Percentiles rank a stretch among this genome's conserved stretches.
phyloP scores from a whole-genome alignment of 495 filamentous ascomycete species.

The Aspergillus sclerotioniger region DNA sequence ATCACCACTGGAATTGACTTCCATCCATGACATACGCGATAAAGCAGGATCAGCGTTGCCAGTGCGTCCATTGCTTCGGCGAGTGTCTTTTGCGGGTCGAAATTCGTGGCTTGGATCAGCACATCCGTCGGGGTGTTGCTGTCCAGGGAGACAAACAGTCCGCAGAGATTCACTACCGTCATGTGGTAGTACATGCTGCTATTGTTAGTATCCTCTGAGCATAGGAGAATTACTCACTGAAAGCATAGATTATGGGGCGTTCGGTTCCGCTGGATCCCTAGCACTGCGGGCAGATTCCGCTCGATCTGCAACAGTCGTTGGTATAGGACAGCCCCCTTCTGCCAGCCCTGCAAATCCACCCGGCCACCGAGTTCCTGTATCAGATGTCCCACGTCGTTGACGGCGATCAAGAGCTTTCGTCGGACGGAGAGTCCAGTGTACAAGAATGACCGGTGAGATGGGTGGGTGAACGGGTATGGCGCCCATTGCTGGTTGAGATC shows the following conservation, averaged over 20 bases:
- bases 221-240: background rate
- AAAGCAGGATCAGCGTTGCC: background rate
- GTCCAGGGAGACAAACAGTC: background rate
- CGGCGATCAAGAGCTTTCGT: background rate
- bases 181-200: conserved; percentile 3
- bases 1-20: conserved; percentile 2
- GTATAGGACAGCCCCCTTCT: background rate
- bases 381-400: background rate
- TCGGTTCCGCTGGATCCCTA: background rate
- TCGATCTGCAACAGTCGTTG: background rate
- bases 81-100: background rate
- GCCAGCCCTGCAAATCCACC: background rate
- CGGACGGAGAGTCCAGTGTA: background rate
- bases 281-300: background rate
- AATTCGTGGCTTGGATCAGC: background rate
- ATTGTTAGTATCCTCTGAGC: background rate
- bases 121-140: background rate
- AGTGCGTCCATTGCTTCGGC: conserved; percentile 1
- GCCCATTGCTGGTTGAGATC: conserved; percentile 2
- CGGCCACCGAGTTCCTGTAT: background rate
- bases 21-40: conserved; percentile 1
- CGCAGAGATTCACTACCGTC: background rate
- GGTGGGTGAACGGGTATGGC: background rate
- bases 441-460: background rate
- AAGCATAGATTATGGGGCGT: background rate